Conservation (phyloP, 192 early-diverging fungal genomes). For the Kickxella alabastrina region DNA sequence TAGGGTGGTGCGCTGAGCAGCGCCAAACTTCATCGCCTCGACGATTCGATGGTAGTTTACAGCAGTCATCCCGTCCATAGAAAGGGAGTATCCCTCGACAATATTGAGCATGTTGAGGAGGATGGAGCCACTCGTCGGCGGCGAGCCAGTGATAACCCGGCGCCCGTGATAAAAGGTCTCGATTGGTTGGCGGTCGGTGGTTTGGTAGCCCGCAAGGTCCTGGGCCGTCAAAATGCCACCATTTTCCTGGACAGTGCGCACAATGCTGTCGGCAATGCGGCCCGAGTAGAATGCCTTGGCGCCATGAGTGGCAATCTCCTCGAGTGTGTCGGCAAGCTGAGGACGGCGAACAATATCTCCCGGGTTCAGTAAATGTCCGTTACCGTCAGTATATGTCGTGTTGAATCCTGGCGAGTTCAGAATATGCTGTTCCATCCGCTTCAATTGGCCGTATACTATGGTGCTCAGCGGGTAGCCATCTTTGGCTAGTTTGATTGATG, state of each 20-base stretch:
- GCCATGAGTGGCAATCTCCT: slow-evolving; percentile 59
- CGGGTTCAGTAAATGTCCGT: slow-evolving; percentile 61
- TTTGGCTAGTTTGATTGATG: slow-evolving; percentile 68
- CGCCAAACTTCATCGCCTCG: slow-evolving; percentile 85
- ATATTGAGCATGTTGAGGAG: slow-evolving; percentile 82
- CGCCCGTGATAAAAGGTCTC: slow-evolving; percentile 75
- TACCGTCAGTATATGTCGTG: slow-evolving; percentile 59
- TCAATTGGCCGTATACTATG: slow-evolving; percentile 48
- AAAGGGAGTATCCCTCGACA: slow-evolving; percentile 76
- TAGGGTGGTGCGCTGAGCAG: slow-evolving; percentile 74
- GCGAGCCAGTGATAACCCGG: slow-evolving; percentile 63
- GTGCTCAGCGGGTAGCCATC: slow-evolving; percentile 66
- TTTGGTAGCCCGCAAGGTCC: slow-evolving; percentile 68
- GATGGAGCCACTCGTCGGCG: slow-evolving; percentile 82
- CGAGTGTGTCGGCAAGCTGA: slow-evolving; percentile 59
- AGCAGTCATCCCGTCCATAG: slow-evolving; percentile 53
- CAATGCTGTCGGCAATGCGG: slow-evolving; percentile 63
- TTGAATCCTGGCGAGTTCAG: slow-evolving; percentile 43
- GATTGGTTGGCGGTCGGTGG: slow-evolving; percentile 57
- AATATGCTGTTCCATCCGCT: slow-evolving; percentile 14
- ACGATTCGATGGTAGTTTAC: slow-evolving; percentile 77
- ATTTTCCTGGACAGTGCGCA: slow-evolving; percentile 55
- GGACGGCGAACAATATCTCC: slow-evolving; percentile 66
- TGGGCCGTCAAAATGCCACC: slow-evolving; percentile 76
- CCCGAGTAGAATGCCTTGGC: slow-evolving; percentile 60